Evolutionary conservation across 2,329 filamentous ascomycete genomes (phyloP).

Genomic region (Epicoccum nigrum): DNA sequence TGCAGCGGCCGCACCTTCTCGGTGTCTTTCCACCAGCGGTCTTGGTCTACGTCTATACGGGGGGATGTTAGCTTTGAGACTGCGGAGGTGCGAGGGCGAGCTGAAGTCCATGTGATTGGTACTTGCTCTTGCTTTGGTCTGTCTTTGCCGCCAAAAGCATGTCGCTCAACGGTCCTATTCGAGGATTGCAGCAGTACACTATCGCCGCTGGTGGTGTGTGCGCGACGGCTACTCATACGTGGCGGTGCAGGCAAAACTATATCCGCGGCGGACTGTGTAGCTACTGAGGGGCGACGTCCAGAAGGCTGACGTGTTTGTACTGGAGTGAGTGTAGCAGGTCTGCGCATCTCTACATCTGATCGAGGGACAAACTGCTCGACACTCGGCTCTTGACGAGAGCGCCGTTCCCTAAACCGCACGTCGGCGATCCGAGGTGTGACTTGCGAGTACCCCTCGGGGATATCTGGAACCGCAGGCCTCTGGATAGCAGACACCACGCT

Average conservation of each 20-base stretch:
- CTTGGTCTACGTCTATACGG: conserved; percentile 24
- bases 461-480: conserved; percentile 26
- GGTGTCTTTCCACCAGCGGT: conserved; percentile 34
- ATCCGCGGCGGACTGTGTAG: conserved; percentile 15
- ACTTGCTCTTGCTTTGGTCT: conserved; percentile 16
- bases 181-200: neutral
- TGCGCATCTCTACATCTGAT: conserved; percentile 1
- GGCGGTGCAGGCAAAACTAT: conserved; percentile 18
- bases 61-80: conserved; percentile 12
- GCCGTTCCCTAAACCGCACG: conserved; percentile 10
- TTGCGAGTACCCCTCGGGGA: conserved; percentile 25
- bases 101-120: conserved; percentile 8
- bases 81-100: conserved; percentile 3
- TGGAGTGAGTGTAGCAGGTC: conserved; percentile 14
- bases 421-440: conserved; percentile 15
- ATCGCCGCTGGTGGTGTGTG: conserved; percentile 16
- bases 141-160: neutral
- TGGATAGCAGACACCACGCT: conserved; percentile 17
- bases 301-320: conserved; percentile 22
- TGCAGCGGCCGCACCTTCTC: conserved; percentile 17
- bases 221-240: conserved; percentile 25
- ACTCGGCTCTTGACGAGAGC: conserved; percentile 4
- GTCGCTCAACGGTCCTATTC: neutral
- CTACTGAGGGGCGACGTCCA: conserved; percentile 30
- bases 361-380: neutral